These are phyloP conservation scores for Xylaria grammica DNA, from an alignment of 495 filamentous ascomycete genomes.

Conservation along the genomic window DNA sequence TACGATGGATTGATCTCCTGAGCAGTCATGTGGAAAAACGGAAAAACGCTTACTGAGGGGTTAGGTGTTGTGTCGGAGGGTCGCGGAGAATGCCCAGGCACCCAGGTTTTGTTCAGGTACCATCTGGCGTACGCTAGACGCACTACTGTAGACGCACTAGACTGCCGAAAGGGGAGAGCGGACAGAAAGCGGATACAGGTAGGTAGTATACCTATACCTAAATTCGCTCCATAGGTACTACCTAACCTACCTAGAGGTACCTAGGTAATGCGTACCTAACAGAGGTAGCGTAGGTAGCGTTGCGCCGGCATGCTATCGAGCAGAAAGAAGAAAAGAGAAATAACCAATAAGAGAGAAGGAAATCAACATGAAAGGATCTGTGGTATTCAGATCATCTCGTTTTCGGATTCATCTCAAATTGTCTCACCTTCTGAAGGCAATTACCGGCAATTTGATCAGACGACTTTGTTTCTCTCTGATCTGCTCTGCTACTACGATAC, in stretches of 20 bases:
- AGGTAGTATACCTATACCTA: too few relatives aligned
- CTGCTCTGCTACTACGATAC: too few relatives aligned
- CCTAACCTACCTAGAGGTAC: too few relatives aligned
- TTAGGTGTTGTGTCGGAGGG: background rate
- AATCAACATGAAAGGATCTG: too few relatives aligned
- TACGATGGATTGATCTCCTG: conserved; percentile 9
- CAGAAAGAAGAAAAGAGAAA: background rate
- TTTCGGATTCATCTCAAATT: conserved; percentile 15
- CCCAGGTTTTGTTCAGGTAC: too few relatives aligned
- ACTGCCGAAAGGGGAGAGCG: too few relatives aligned
- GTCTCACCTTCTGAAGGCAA: background rate
- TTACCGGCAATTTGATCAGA: background rate
- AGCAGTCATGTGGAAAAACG: background rate
- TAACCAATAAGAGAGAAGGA: background rate
- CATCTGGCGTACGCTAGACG: background rate
- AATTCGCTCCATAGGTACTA: too few relatives aligned
- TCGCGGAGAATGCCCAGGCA: background rate
- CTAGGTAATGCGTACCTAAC: too few relatives aligned
- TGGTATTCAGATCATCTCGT: background rate
- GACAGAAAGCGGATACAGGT: too few relatives aligned
- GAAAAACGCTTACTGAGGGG: background rate
- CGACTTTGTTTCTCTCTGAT: too few relatives aligned
- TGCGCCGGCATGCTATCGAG: background rate
- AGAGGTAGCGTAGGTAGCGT: background rate
- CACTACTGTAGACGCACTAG: too few relatives aligned